Conservation (phyloP, 371 early-diverging fungal genomes). For the Syncephalastrum racemosum region DNA sequence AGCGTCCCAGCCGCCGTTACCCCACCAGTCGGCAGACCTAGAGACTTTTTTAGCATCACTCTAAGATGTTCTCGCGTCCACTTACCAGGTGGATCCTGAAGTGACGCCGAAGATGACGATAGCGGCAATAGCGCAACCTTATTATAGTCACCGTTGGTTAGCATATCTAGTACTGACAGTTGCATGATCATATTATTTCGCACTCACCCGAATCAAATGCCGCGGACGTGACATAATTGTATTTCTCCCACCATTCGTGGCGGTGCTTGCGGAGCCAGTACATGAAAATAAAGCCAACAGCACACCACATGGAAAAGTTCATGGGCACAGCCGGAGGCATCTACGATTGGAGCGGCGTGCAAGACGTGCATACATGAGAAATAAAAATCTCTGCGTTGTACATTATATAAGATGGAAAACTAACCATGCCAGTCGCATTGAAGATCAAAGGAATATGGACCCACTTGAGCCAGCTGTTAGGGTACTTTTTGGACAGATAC, state of each 20-base stretch:
- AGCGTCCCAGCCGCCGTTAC: slow-evolving; percentile 28
- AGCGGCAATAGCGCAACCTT: slow-evolving; percentile 33
- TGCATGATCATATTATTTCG: background rate
- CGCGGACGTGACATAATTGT: slow-evolving; percentile 75
- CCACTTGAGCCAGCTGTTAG: slow-evolving; percentile 53
- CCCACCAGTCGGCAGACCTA: slow-evolving; percentile 37
- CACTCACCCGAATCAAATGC: slow-evolving; percentile 68
- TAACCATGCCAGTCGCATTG: slow-evolving; percentile 56
- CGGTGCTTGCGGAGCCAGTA: slow-evolving; percentile 53
- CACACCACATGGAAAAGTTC: slow-evolving; percentile 65
- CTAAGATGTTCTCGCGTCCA: too few relatives aligned
- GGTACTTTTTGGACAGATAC: slow-evolving; percentile 44
- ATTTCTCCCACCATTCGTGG: slow-evolving; percentile 66
- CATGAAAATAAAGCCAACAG: slow-evolving; percentile 66
- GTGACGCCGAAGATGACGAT: slow-evolving; percentile 52
- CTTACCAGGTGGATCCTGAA: slow-evolving; percentile 19
- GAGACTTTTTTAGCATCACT: background rate
- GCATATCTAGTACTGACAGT: too few relatives aligned
- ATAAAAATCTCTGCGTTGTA: too few relatives aligned
- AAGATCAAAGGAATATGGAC: slow-evolving; percentile 67
- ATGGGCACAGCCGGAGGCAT: slow-evolving; percentile 68
- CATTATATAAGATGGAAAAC: too few relatives aligned
- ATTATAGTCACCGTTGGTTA: too few relatives aligned
- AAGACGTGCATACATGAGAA: too few relatives aligned
- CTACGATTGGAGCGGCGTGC: too few relatives aligned